Base-by-base conservation (phyloP, 805 yeast genomes). In the Hanseniaspora vineae region DNA sequence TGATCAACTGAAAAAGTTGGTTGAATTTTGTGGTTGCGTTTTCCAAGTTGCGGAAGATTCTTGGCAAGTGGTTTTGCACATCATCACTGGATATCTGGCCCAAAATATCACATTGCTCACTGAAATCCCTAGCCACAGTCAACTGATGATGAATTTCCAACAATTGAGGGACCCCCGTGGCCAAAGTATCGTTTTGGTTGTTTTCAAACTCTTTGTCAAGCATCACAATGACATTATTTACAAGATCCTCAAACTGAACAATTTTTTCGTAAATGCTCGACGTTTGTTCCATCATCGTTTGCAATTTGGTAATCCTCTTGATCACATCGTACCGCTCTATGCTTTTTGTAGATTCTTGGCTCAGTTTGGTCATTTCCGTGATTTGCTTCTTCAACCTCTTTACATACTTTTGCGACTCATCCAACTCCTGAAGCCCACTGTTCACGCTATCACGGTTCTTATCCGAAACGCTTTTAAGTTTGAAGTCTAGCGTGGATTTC, bases 281-380 rank as follows among this genome's bases (percentile, higher is more conserved):
- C 9, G 86, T 84, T 54, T 79, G 81, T 44, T 73, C 76, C 60
- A 90, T 79, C 54, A 81, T 82, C 53, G 81, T 83, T 60, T 84
- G 80, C 3, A 83, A 73, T 23, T 69, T 69, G 0, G 94, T 77
- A 51, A 87, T 76, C 50, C 73, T 71, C 58, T 78, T 76, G 44
- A 89, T 80, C 37, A 82, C 69, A 44, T 77, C 82, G 61, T 85
- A 88, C 48, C 81, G 76, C 18, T 73, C 70, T 19, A 85, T 80
- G 9, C 81, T 70, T 11, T 75, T 68, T 31, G 75, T 70, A 17
- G 82, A 76, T 29, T 77, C 80, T n/a, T 64, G 64, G 47, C 81
- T 75, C 6, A 80, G 55, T 20, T 61, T 66, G 50, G 71, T 69
- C 42, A 81, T 75, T 39, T 65, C 69, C 6, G 58, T 52, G 54